Evolutionary conservation across 2,329 filamentous ascomycete species (phyloP).

Genomic region (Penicillium sp.): DNA sequence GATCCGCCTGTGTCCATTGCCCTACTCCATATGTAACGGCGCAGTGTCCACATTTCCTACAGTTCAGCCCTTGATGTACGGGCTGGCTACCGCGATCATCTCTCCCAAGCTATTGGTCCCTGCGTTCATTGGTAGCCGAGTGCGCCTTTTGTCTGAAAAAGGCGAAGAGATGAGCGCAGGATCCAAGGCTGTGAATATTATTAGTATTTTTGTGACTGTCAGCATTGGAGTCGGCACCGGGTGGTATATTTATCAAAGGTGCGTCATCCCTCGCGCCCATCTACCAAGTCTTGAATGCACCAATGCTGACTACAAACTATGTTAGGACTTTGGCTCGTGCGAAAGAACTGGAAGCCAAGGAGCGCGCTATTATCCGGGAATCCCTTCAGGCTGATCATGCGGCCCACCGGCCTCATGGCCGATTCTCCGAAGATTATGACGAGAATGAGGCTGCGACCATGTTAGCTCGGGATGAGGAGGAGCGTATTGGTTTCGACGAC

Average conservation of each 20-base stretch:
- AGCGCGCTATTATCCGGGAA: constrained; percentile 40
- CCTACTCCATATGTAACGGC: constrained; percentile 90
- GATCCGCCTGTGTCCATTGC: constrained; percentile 87
- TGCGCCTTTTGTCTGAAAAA: constrained; percentile 78
- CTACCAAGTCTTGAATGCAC: not conserved
- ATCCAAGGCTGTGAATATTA: constrained; percentile 79
- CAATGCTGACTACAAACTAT: constrained; percentile 1
- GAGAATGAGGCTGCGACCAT: constrained; percentile 40
- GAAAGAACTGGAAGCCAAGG: constrained; percentile 49
- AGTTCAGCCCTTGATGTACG: constrained; percentile 72
- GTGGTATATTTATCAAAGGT: constrained; percentile 76
- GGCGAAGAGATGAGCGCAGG: constrained; percentile 76
- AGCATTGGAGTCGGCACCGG: constrained; percentile 72
- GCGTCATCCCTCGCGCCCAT: constrained; percentile 12
- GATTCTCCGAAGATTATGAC: constrained; percentile 41
- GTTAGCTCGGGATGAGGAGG: constrained; percentile 45
- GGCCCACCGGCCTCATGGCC: constrained; percentile 31
- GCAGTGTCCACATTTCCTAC: constrained; percentile 92
- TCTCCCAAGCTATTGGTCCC: constrained; percentile 87
- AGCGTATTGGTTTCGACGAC: constrained; percentile 41
- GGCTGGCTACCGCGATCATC: constrained; percentile 75
- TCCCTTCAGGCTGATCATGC: constrained; percentile 37
- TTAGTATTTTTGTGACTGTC: constrained; percentile 71
- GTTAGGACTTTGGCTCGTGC: constrained; percentile 49
- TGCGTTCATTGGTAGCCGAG: constrained; percentile 82